A percentile compares a stretch with the other conserved stretches of the same genome.
Conservation (phyloP, 225 moss, liverwort and hornwort species). For the Lunularia cruciata region DNA sequence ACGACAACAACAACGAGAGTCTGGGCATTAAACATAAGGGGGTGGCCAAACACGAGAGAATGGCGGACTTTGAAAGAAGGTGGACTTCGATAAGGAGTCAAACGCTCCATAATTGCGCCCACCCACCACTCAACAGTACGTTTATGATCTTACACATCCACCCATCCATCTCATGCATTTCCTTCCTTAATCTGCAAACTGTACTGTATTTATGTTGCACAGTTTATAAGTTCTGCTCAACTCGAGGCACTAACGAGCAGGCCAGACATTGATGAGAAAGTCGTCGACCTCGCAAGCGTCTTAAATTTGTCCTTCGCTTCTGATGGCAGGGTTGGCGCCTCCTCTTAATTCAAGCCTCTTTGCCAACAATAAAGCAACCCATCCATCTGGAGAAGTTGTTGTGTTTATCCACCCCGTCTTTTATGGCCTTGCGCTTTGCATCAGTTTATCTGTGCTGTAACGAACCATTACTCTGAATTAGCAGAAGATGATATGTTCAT, state of each 20-base stretch:
- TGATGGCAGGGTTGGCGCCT: slow-evolving; percentile 9
- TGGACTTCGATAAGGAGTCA: slow-evolving; percentile 9
- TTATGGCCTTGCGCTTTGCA: too few species aligned
- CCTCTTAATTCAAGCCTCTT: slow-evolving; percentile 6
- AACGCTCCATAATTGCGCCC: slow-evolving; percentile 11
- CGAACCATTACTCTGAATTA: too few species aligned
- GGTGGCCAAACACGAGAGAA: slow-evolving; percentile 17
- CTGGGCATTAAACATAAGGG: slow-evolving; percentile 1
- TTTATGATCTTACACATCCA: not conserved
- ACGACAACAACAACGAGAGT: not conserved
- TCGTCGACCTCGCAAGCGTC: not conserved
- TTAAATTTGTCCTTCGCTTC: slow-evolving; percentile 17
- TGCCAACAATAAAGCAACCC: slow-evolving; percentile 3
- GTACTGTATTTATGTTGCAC: too few species aligned
- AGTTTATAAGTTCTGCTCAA: too few species aligned
- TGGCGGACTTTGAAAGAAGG: slow-evolving; percentile 13
- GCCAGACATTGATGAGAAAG: not conserved
- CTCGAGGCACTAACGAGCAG: not conserved
- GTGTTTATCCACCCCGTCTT: slow-evolving; percentile 4
- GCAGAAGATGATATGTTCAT: too few species aligned
- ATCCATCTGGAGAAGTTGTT: slow-evolving; percentile 1
- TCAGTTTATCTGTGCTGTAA: too few species aligned
- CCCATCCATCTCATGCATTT: not conserved
- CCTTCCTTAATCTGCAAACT: too few species aligned
- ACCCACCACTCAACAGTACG: slow-evolving; percentile 13